A percentile compares a stretch with the other conserved stretches of the same genome.
Conservation (phyloP, 2,329 filamentous ascomycete species). For the Claviceps pazoutovae region DNA sequence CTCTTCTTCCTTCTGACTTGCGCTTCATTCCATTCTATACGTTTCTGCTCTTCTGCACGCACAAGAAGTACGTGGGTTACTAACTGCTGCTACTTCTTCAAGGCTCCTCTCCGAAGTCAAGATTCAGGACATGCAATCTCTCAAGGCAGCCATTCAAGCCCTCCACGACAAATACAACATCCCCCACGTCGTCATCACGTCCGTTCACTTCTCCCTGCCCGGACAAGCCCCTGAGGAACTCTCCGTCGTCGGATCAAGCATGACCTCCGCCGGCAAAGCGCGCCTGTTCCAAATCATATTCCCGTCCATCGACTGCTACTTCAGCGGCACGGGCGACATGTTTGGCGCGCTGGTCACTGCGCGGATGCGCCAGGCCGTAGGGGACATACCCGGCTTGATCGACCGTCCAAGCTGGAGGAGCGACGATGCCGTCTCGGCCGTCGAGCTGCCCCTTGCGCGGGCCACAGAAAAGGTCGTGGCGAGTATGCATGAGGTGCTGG, state of each 20-base stretch:
- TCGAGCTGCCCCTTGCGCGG: constrained; percentile 66
- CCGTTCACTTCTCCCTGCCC: constrained; percentile 53
- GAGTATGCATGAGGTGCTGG: constrained; percentile 80
- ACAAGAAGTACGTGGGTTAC: background rate
- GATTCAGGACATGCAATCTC: constrained; percentile 59
- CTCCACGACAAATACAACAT: constrained; percentile 65
- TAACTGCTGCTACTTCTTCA: background rate
- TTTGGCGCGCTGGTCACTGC: constrained; percentile 85
- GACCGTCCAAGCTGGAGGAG: constrained; percentile 57
- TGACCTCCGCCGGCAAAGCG: constrained; percentile 46
- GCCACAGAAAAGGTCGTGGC: constrained; percentile 79
- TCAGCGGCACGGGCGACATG: constrained; percentile 96
- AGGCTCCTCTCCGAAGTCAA: constrained; percentile 76
- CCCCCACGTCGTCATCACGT: constrained; percentile 88
- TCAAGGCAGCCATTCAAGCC: constrained; percentile 59
- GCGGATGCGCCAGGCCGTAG: constrained; percentile 71
- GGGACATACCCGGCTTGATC: constrained; percentile 30
- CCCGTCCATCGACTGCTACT: constrained; percentile 81
- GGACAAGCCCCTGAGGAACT: constrained; percentile 38
- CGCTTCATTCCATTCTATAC: background rate
- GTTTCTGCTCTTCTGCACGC: no score
- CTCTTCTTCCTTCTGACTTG: background rate
- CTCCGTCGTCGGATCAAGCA: constrained; percentile 65
- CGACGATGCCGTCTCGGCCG: constrained; percentile 52
- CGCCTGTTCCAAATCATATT: constrained; percentile 84